Percentiles rank a stretch among this genome's conserved stretches.
These are phyloP conservation scores for Citrus unshiu DNA, from an alignment of 345 rosid species.

Conservation along the genomic window DNA sequence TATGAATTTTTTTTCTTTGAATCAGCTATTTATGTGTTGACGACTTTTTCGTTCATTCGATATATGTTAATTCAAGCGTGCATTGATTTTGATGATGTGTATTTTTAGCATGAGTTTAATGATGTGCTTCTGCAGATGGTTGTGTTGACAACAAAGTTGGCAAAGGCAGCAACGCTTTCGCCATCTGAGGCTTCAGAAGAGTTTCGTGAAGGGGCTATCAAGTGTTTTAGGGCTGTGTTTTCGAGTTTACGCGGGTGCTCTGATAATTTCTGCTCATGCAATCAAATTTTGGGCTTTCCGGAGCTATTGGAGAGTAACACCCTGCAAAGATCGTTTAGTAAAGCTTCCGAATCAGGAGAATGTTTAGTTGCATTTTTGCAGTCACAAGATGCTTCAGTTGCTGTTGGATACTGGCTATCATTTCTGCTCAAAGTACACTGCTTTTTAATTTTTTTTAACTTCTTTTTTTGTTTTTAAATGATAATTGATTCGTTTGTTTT, in stretches of 20 bases:
- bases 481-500: constrained; percentile 2
- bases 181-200: constrained; percentile 81
- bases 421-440: constrained; percentile 72
- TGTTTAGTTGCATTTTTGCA: constrained; percentile 81
- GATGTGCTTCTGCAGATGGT: constrained; percentile 55
- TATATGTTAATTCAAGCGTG: no score
- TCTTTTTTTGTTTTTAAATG: not conserved
- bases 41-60: no score
- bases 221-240: constrained; percentile 74
- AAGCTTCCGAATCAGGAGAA: constrained; percentile 35
- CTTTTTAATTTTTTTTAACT: not conserved
- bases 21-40: no score
- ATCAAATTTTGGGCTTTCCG: constrained; percentile 48
- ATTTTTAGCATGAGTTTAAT: not conserved
- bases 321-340: constrained; percentile 22
- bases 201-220: constrained; percentile 83
- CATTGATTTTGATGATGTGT: not conserved
- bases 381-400: constrained; percentile 69
- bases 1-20: not conserved
- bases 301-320: constrained; percentile 40
- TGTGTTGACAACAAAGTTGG: constrained; percentile 69
- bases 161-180: constrained; percentile 66
- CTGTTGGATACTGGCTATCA: constrained; percentile 95
- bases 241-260: constrained; percentile 48
- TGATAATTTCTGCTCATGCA: constrained; percentile 61